These are phyloP conservation scores for Penicillium sp. DNA, from an alignment of 2,329 filamentous ascomycete species.

Conservation along the genomic window DNA sequence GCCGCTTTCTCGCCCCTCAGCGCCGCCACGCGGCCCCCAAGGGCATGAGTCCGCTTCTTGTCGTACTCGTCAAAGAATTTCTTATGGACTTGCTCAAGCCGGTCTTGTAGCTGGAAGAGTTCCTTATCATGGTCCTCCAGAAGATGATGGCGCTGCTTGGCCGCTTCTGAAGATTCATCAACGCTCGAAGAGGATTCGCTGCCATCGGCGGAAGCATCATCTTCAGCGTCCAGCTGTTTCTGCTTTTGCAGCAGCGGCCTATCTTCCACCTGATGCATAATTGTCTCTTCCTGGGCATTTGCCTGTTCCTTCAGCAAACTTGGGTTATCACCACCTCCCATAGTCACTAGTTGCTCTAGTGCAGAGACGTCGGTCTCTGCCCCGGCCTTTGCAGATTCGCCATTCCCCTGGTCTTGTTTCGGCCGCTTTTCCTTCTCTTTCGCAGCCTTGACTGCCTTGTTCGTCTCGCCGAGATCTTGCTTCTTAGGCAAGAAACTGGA, in stretches of 20 bases:
- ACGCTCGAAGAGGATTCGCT: constrained; percentile 43
- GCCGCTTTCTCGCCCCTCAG: constrained; percentile 46
- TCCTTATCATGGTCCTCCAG: constrained; percentile 85
- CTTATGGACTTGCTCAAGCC: constrained; percentile 68
- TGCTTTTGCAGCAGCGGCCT: constrained; percentile 88
- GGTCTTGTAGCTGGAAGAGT: constrained; percentile 67
- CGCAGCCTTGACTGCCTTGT: constrained; percentile 25
- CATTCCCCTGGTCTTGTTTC: constrained; percentile 31
- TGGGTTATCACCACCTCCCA: constrained; percentile 66
- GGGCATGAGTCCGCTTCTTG: constrained; percentile 41
- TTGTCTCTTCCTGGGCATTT: constrained; percentile 77
- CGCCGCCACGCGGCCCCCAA: constrained; percentile 47
- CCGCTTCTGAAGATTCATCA: constrained; percentile 37
- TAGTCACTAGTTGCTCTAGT: constrained; percentile 69
- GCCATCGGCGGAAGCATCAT: constrained; percentile 56
- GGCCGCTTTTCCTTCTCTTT: constrained; percentile 24
- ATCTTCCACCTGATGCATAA: constrained; percentile 84
- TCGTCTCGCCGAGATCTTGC: constrained; percentile 50
- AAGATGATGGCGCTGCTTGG: constrained; percentile 62
- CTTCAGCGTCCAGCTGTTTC: constrained; percentile 80
- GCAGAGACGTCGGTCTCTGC: constrained; percentile 47
- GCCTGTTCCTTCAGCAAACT: constrained; percentile 67
- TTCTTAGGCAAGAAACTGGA: constrained; percentile 90
- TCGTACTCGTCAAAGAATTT: constrained; percentile 83
- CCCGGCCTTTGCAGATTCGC: constrained; percentile 24